A percentile compares a stretch with the other conserved stretches of the same genome.
phyloP scores from a whole-genome alignment of 164 flowering plant species.

The Dillenia suffruticosa region DNA sequence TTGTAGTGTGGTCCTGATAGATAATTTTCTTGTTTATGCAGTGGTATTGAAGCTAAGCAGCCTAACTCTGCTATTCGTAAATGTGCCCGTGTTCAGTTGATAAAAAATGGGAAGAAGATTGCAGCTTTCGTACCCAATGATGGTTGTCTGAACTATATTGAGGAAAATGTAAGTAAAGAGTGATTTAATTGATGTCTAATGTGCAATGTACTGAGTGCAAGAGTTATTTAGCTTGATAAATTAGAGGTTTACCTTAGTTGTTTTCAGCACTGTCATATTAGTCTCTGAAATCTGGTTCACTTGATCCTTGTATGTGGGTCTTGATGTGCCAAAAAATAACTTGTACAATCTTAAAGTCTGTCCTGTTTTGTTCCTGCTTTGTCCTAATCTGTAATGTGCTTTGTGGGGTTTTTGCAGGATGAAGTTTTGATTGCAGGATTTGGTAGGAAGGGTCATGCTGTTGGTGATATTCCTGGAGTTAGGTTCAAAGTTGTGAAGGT shows the following conservation, averaged over 20 bases:
- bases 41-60: slow-evolving; percentile 71
- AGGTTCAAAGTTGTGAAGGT: slow-evolving; percentile 72
- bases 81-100: slow-evolving; percentile 62
- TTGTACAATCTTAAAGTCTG: not conserved
- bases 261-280: too few relatives aligned
- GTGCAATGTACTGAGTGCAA: too few relatives aligned
- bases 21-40: slow-evolving; percentile 11
- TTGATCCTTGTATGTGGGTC: too few relatives aligned
- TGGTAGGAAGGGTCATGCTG: slow-evolving; percentile 67
- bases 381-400: not conserved
- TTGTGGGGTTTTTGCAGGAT: slow-evolving; percentile 26
- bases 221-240: too few relatives aligned
- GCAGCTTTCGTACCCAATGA: slow-evolving; percentile 68
- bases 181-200: too few relatives aligned
- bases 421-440: slow-evolving; percentile 68
- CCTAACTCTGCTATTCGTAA: slow-evolving; percentile 68
- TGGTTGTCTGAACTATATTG: slow-evolving; percentile 62
- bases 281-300: too few relatives aligned
- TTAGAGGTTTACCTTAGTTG: too few relatives aligned
- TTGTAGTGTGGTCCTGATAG: not conserved
- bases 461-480: slow-evolving; percentile 69
- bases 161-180: slow-evolving; percentile 45
- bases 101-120: slow-evolving; percentile 65
- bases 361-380: not conserved
- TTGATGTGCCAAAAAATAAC: not conserved